Base-by-base conservation (phyloP, 192 early-diverging fungal species). In the Chytriomyces hyalinus region DNA sequence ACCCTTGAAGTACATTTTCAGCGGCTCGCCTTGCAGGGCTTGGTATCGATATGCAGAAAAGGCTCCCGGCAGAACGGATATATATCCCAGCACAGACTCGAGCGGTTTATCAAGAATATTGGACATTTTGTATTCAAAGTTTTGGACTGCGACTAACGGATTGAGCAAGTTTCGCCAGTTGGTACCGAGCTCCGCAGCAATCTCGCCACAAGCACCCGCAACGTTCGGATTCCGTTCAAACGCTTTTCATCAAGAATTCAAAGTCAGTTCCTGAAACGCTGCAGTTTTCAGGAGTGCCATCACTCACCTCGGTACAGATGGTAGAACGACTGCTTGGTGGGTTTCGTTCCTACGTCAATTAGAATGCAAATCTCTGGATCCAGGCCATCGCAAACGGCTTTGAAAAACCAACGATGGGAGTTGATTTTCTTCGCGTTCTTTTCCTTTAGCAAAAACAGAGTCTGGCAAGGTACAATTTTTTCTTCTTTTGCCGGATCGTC, bases 51-150 rank as follows among this genome's bases (percentile, higher is more conserved):
- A 94, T 7, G 93, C 93, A 13, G 90, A 91, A 81, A 94, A 94
- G 0, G 93, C 93, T 46, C 93, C 93, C 36, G 93, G 93, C n/a
- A 94, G 81, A 24, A 94, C 93, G 17, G 91, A 90, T 70, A 94
- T 94, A 66, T 92, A 93, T 17, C 93, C 93, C 76, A 91, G 91
- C 36, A 92, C 84, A 6, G 88, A 90, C 75, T 93, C 91, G 20
- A 92, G 68, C 4, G 92, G 92, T 69, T 93, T 93, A 66, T 93
- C 92, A 46, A 93, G 84, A 79, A 93, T 93, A 69, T 93, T 93
- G 61, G 84, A 84, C 89, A 92, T 92, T 51, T 91, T 91, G 83
- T 91, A 92, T 84, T 98, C 96, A 86, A 98, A 98, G 80, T 96
- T 98, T 73, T 93, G 92, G 10, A 91, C 84, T 0, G 92, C 92